Evolutionary conservation across 495 filamentous ascomycete genomes (phyloP), one percentile per base, ranked within the genome.

Genomic region (Penicillium canariense): DNA sequence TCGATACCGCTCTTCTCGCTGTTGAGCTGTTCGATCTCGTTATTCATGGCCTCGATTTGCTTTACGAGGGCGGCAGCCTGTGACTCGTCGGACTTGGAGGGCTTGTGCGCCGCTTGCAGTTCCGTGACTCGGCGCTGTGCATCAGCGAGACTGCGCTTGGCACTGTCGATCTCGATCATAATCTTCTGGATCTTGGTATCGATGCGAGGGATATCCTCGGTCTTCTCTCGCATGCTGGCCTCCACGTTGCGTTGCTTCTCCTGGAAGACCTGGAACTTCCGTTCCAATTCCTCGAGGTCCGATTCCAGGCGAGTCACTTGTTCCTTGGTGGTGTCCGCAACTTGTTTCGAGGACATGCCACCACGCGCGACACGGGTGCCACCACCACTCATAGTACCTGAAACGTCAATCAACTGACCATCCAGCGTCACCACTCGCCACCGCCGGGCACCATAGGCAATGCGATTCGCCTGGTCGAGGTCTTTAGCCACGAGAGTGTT

Each of bases 371-470:
- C 87, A 31, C 86, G 89, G 31, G 80, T 91, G 36, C 94, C 94
- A 77, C 94, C 94, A 75, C 94, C 94, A 57, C 88, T 95, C 95
- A 98, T 97, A 8, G 94, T 97, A 74, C 94, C 94, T 2, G 91
- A 96, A 59, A 90, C 92, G 70, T 98, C 94, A 53, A 98, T 97
- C 43, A 98, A 81, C 63, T 96, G 91, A 17, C 94, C 94, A 61
- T 93, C 88, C 25, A 97, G 82, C 0, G 95, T 97, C 22, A 98
- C 94, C 2, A 98, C 95, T 60, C 94, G 84, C 93, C 94, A 97
- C 59, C 95, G 78, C 65, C 81, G 87, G 35, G 87, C 88, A 42
- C 94, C 94, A 61, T 97, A 97, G 20, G 94, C 95, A 55, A 98
- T 96, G 20, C 93, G 84, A 66, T 97, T 97, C 2, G 94, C 94